Evolutionary conservation across 495 filamentous ascomycete species (phyloP).

Genomic region (Gamarada debralockiae): DNA sequence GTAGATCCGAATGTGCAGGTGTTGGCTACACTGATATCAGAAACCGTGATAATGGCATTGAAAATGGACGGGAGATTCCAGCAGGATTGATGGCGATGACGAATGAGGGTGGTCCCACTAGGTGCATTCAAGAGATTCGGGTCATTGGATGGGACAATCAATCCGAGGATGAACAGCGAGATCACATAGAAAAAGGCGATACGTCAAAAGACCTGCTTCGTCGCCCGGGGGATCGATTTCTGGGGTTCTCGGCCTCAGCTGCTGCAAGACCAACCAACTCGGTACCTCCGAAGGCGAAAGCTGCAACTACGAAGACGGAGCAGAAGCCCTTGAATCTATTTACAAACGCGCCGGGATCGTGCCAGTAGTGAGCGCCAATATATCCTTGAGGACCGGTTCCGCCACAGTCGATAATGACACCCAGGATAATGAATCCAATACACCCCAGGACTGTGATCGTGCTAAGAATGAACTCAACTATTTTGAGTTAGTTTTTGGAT

Average conservation of each 20-base stretch:
- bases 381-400: constrained; percentile 45
- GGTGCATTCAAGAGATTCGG: constrained; percentile 49
- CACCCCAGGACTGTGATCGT: constrained; percentile 37
- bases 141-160: constrained; percentile 62
- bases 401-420: constrained; percentile 46
- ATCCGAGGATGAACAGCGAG: constrained; percentile 66
- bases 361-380: constrained; percentile 48
- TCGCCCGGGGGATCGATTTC: constrained; percentile 74
- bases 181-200: constrained; percentile 71
- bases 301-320: constrained; percentile 60
- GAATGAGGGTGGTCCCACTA: constrained; percentile 52
- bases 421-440: constrained; percentile 49
- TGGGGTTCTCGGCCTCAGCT: constrained; percentile 75
- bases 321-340: constrained; percentile 69
- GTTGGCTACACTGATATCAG: constrained; percentile 64
- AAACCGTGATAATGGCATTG: constrained; percentile 69
- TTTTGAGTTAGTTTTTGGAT: too few relatives aligned
- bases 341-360: constrained; percentile 56
- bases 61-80: constrained; percentile 69
- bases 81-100: constrained; percentile 68
- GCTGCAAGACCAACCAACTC: constrained; percentile 74
- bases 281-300: constrained; percentile 67
- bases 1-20: constrained; percentile 64
- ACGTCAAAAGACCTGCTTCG: constrained; percentile 76
- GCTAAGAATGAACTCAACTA: constrained; percentile 44